Base-by-base conservation (phyloP, 2,329 filamentous ascomycete species). In the Exophiala phaeomuriformis region DNA sequence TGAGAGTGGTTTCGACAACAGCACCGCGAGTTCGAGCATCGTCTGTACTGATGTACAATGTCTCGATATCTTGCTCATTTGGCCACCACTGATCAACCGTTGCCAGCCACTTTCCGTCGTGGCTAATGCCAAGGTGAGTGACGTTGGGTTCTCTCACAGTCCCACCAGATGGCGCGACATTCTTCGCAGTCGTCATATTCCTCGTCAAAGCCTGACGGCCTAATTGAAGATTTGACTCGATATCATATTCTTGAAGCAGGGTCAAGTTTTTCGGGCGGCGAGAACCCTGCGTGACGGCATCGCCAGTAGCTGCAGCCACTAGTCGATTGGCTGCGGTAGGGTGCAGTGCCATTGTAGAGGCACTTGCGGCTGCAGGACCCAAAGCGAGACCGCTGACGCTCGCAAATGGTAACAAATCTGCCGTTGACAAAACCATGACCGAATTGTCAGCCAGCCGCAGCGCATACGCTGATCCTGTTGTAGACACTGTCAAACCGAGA, bases 61-160 rank as follows among this genome's bases (percentile, higher is more conserved):
- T 77, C 37, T 80, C 77, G 9, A 87, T 70, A 65, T 96, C 90
- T 55, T 79, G 75, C 8, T 74, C 71, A 6, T 87, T 82, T 1
- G 90, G 90, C 48, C 79, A 78, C 93, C 93, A 98, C 64, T 90
- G 87, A 66, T 98, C 93, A 1, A 95, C 80, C 1, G 89, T 96
- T 3, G 86, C 90, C 53, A 98, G 78, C 90, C 91, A 97, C 60
- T 82, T 78, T 12, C 91, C 91, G 65, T 97, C 85, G 47, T 79
- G 74, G 41, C 87, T 91, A 61, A 93, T 82, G 41, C 84, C 80
- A 47, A 97, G 74, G 52, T 86, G 80, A 4, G 81, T 85, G 44
- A 95, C 80, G 57, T 85, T 81, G 0, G 93, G 91, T 62, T 95
- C 87, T 9, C 81, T 77, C 47, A 97, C 81, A 3, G 80, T 77